phyloP scores from a whole-genome alignment of 176 grass and related monocot species.

The Zizania latifolia region DNA sequence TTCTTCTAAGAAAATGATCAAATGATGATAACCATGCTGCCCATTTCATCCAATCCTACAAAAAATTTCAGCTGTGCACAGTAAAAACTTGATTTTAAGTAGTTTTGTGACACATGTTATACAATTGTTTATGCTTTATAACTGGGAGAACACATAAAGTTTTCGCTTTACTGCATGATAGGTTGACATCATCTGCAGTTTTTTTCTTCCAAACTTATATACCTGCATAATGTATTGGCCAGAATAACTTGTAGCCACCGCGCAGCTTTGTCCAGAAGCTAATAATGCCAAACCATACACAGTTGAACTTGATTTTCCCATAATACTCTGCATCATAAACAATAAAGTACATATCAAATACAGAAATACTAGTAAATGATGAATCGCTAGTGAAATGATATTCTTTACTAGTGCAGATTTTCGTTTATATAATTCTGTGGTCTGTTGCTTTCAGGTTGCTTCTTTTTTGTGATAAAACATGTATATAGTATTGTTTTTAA shows the following conservation, averaged over 20 bases:
- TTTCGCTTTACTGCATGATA: neutral
- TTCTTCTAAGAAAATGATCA: too few relatives aligned
- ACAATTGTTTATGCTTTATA: neutral
- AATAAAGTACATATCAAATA: neutral
- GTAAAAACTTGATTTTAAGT: too few relatives aligned
- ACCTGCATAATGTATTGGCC: slow-evolving; percentile 91
- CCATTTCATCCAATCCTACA: neutral
- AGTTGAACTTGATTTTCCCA: slow-evolving; percentile 59
- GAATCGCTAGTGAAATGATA: neutral
- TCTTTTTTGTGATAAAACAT: neutral
- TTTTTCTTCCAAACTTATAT: neutral
- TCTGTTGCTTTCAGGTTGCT: neutral
- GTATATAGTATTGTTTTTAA: neutral
- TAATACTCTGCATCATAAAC: slow-evolving; percentile 45
- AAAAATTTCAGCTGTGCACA: neutral
- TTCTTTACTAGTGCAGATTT: neutral
- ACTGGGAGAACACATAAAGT: neutral
- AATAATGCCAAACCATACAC: slow-evolving; percentile 67
- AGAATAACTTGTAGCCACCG: slow-evolving; percentile 55
- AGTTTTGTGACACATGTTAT: neutral
- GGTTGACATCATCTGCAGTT: neutral
- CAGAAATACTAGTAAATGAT: neutral
- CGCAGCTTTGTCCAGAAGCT: slow-evolving; percentile 77
- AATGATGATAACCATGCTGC: too few relatives aligned
- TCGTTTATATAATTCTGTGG: neutral